Percentiles rank a stretch among this genome's conserved stretches.
Evolutionary conservation across 495 filamentous ascomycete genomes (phyloP).

Genomic region (Sphaerosporella brunnea): DNA sequence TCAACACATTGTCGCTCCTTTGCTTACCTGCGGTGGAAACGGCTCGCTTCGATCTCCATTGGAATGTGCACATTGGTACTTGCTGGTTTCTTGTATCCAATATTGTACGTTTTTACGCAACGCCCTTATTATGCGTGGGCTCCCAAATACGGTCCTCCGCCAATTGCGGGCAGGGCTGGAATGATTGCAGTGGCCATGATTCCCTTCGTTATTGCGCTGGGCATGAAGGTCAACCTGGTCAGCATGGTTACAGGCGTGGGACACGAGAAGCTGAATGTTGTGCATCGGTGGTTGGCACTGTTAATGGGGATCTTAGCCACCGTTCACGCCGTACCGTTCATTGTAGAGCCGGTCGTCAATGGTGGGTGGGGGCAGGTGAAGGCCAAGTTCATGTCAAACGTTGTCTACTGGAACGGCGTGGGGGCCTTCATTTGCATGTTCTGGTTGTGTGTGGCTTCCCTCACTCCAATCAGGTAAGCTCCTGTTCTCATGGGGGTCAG

Average conservation of each 20-base stretch:
- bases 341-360: constrained; percentile 69
- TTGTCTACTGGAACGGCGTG: constrained; percentile 73
- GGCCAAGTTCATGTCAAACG: constrained; percentile 43
- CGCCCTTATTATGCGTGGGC: constrained; percentile 21
- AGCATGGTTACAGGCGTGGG: constrained; percentile 75
- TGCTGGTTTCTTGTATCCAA: constrained; percentile 21
- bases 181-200: constrained; percentile 91
- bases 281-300: constrained; percentile 88
- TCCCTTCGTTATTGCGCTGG: constrained; percentile 78
- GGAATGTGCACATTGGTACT: constrained; percentile 18
- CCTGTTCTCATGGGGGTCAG: constrained; percentile 9
- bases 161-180: constrained; percentile 71
- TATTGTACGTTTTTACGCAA: constrained; percentile 21
- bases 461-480: constrained; percentile 43
- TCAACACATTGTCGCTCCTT: constrained; percentile 21
- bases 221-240: constrained; percentile 81
- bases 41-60: constrained; percentile 16
- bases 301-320: constrained; percentile 66
- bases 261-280: constrained; percentile 77
- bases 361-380: constrained; percentile 49
- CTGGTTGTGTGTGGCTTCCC: constrained; percentile 67
- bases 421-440: constrained; percentile 67
- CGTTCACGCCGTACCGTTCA: constrained; percentile 75
- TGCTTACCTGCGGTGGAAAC: constrained; percentile 16
- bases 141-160: constrained; percentile 55